Evolutionary conservation across 768 basidiomycete genomes (phyloP).

Genomic region (Cystoderma amianthinum): DNA sequence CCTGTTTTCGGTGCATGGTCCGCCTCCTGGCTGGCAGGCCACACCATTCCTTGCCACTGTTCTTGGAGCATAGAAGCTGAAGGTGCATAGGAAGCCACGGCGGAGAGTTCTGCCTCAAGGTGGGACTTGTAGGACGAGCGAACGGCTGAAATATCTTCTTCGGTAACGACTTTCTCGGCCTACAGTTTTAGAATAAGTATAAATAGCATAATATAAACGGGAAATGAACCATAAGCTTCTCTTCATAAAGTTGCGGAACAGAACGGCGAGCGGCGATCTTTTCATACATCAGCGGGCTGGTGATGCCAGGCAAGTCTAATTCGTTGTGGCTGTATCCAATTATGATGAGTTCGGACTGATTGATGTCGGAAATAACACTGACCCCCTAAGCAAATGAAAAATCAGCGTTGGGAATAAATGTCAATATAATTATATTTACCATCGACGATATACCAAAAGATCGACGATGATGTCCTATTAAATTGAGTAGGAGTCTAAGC

Average conservation of each 20-base stretch:
- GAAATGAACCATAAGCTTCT: conserved; percentile 56
- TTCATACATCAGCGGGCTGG: conserved; percentile 88
- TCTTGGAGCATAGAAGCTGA: conserved; percentile 49
- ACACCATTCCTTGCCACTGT: conserved; percentile 64
- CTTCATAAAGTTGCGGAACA: conserved; percentile 79
- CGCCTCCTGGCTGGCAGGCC: conserved; percentile 54
- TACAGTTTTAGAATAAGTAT: conserved; percentile 11
- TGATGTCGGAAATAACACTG: conserved; percentile 6
- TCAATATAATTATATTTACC: conserved; percentile 39
- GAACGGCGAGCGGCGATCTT: conserved; percentile 72
- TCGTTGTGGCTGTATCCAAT: conserved; percentile 66
- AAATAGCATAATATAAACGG: background rate
- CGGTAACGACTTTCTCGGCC: conserved; percentile 46
- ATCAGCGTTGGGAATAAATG: no score
- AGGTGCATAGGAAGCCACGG: conserved; percentile 40
- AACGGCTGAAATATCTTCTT: conserved; percentile 37
- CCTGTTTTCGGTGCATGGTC: conserved; percentile 52
- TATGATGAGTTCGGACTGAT: background rate
- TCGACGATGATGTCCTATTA: conserved; percentile 78
- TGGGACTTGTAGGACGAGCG: conserved; percentile 53
- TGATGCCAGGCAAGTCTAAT: conserved; percentile 80
- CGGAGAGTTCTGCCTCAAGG: conserved; percentile 56
- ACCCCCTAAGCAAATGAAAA: no score
- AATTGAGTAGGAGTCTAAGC: background rate
- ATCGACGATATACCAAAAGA: conserved; percentile 81